Percentiles rank a stretch among this genome's conserved stretches.
Evolutionary conservation across 140 eudicot genomes (phyloP).

Genomic region (Flaveria floridana): DNA sequence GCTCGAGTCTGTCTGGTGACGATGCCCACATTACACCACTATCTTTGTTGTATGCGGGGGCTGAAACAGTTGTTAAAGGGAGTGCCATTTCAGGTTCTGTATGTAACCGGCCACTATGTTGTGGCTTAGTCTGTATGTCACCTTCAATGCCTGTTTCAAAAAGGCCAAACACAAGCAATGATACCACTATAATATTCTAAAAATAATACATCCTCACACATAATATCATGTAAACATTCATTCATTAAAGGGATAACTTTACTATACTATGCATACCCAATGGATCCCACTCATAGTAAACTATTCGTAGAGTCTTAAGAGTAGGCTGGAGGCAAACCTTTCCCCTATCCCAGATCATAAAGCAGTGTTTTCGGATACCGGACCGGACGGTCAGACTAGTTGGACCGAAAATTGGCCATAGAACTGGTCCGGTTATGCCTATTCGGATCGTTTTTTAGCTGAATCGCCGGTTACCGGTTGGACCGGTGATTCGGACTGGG

Average conservation of each 20-base stretch:
- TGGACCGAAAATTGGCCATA: too few species aligned
- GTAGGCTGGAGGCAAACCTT: too few species aligned
- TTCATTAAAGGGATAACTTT: background rate
- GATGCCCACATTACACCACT: slow-evolving; percentile 72
- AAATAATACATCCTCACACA: background rate
- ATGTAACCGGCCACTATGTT: slow-evolving; percentile 44
- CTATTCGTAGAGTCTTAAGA: too few species aligned
- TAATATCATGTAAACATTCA: background rate
- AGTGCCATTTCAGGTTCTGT: slow-evolving; percentile 44
- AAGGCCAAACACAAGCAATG: background rate
- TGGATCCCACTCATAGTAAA: too few species aligned
- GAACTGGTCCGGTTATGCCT: too few species aligned
- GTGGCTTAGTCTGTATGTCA: slow-evolving; percentile 41
- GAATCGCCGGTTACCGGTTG: too few species aligned
- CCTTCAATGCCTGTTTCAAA: slow-evolving; percentile 47
- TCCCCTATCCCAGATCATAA: too few species aligned
- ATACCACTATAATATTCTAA: background rate
- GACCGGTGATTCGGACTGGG: too few species aligned
- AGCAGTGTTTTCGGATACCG: too few species aligned
- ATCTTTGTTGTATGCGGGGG: slow-evolving; percentile 57
- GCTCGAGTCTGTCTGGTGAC: slow-evolving; percentile 79
- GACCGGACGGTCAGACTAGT: too few species aligned
- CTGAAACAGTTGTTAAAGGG: slow-evolving; percentile 62
- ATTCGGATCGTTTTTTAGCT: too few species aligned
- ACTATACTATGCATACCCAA: too few species aligned